phyloP scores from a whole-genome alignment of 2,329 filamentous ascomycete genomes.

The Xylariaceae sp. region DNA sequence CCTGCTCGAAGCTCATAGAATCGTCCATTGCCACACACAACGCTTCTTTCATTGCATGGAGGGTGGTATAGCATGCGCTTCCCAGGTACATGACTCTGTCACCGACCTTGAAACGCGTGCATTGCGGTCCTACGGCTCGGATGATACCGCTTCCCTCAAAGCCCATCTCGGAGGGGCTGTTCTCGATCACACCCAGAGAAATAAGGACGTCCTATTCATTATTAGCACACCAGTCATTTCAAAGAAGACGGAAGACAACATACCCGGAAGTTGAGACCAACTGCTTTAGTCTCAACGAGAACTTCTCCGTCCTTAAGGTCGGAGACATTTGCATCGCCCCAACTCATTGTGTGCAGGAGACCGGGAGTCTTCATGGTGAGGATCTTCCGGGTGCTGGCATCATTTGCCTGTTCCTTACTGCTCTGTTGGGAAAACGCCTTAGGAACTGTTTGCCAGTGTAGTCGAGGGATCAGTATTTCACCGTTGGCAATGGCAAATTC shows the following conservation, averaged over 20 bases:
- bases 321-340: not conserved
- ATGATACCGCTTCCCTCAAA: not conserved
- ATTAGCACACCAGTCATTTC: not conserved
- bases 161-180: not conserved
- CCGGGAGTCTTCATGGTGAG: not conserved
- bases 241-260: not conserved
- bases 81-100: conserved; percentile 1
- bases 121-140: not conserved
- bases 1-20: conserved; percentile 1
- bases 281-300: not conserved
- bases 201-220: not conserved
- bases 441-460: not conserved
- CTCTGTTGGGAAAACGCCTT: not conserved
- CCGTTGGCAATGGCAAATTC: not conserved
- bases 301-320: not conserved
- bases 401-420: not conserved
- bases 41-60: not conserved
- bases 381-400: not conserved
- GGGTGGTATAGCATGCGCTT: not conserved
- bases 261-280: conserved; percentile 3
- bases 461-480: not conserved
- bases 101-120: not conserved
- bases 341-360: not conserved
- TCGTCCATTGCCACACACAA: not conserved
- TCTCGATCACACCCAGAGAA: not conserved